phyloP scores from a whole-genome alignment of 78 protist species.

The Anaeramoeba flamelloides region DNA sequence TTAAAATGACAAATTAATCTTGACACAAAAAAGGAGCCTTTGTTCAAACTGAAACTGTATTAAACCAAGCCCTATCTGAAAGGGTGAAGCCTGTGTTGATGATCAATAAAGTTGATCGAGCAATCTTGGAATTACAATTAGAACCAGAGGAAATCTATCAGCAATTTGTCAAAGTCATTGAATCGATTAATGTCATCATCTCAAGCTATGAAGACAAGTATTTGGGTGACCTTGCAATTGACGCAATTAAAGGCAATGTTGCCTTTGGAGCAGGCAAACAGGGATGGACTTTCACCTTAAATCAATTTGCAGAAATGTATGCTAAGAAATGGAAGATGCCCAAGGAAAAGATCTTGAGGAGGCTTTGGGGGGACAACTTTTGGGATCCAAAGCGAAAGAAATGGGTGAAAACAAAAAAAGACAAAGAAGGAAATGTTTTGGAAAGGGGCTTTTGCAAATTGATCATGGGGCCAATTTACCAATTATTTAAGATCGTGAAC shows the following conservation, averaged over 20 bases:
- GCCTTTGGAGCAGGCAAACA: conserved; percentile 92
- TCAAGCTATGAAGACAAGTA: conserved; percentile 52
- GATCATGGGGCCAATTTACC: conserved; percentile 85
- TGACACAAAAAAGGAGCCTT: conserved; percentile 98
- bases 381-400: conserved; percentile 68
- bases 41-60: conserved; percentile 98
- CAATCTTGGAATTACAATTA: conserved; percentile 65
- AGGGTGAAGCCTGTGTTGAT: conserved; percentile 92
- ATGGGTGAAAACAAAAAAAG: conserved; percentile 58
- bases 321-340: conserved; percentile 47
- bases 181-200: conserved; percentile 60
- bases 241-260: conserved; percentile 76
- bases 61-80: conserved; percentile 96
- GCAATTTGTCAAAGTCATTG: conserved; percentile 61
- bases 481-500: conserved; percentile 60
- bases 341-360: conserved; percentile 46
- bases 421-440: conserved; percentile 48
- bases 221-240: conserved; percentile 73
- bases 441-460: conserved; percentile 84
- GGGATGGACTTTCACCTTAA: conserved; percentile 91
- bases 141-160: conserved; percentile 77
- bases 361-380: conserved; percentile 97
- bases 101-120: conserved; percentile 97
- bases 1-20: no score
- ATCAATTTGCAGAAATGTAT: conserved; percentile 34